Evolutionary conservation across 75 land plant species (phyloP).

Genomic region (Isoetes taiwanensis): DNA sequence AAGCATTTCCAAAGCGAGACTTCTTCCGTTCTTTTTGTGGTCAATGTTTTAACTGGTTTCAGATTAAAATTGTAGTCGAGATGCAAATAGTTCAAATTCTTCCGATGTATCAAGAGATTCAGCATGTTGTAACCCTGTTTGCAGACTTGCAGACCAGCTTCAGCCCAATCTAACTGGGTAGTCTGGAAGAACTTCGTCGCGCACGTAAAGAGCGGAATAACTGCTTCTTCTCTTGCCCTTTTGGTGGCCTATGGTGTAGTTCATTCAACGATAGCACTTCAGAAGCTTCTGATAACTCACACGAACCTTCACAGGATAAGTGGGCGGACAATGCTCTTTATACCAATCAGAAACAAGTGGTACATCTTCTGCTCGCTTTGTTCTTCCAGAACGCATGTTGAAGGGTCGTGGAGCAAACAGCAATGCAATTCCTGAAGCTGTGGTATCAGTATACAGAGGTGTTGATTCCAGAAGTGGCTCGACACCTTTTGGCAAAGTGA

Average conservation of each 20-base stretch:
- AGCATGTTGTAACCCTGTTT: conserved; percentile 2
- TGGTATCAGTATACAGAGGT: neutral
- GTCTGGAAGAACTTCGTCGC: conserved; percentile 14
- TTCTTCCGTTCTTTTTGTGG: conserved; percentile 72
- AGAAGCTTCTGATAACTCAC: conserved; percentile 6
- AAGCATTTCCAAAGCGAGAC: conserved; percentile 99
- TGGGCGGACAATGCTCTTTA: conserved; percentile 7
- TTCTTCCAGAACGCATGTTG: conserved; percentile 7
- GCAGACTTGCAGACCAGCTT: conserved; percentile 2
- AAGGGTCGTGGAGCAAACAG: neutral
- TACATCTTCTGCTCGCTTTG: conserved; percentile 1
- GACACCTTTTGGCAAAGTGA: neutral
- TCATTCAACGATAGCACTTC: neutral
- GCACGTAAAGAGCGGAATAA: conserved; percentile 9
- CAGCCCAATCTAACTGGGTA: neutral
- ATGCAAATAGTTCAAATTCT: conserved; percentile 5
- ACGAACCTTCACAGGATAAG: neutral
- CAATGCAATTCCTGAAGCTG: conserved; percentile 4
- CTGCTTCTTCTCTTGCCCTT: conserved; percentile 7
- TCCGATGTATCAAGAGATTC: conserved; percentile 2
- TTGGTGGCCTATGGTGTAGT: neutral
- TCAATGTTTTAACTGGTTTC: conserved; percentile 1
- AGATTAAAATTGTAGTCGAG: conserved; percentile 2
- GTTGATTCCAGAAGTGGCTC: neutral
- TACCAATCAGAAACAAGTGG: conserved; percentile 7